Evolutionary conservation across 139 green algal species (phyloP).

Genomic region (Closterium sp.): DNA sequence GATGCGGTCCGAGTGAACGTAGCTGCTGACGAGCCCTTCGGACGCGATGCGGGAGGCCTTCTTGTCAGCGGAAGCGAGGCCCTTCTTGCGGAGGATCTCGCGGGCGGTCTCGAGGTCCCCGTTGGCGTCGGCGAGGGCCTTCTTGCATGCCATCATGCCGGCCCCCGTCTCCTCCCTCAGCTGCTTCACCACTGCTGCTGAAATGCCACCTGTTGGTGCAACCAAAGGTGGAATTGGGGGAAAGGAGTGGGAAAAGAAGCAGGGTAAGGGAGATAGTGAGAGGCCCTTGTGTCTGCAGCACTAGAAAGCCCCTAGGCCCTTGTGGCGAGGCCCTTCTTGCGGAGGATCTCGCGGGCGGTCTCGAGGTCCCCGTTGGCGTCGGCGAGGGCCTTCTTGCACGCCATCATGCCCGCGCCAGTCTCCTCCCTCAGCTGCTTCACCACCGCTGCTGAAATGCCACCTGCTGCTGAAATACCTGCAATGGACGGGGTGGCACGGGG

Average conservation of each 20-base stretch:
- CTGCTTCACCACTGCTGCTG: no score
- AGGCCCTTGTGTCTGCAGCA: constrained; percentile 44
- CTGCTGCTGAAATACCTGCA: constrained; percentile 63
- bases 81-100: no score
- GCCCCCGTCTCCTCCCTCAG: no score
- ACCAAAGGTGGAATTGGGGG: no score
- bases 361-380: constrained; percentile 80
- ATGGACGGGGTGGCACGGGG: not conserved
- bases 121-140: no score
- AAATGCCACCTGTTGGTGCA: constrained; percentile 64
- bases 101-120: no score
- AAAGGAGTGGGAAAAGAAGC: no score
- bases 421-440: constrained; percentile 87
- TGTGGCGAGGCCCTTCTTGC: constrained; percentile 91
- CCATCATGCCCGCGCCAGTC: constrained; percentile 97
- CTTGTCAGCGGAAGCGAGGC: constrained; percentile 92
- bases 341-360: constrained; percentile 78
- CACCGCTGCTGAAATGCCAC: constrained; percentile 65
- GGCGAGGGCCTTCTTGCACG: constrained; percentile 96
- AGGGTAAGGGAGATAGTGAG: no score
- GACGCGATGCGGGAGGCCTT: constrained; percentile 88
- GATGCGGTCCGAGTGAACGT: constrained; percentile 83
- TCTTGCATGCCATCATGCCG: no score
- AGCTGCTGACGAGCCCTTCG: constrained; percentile 77
- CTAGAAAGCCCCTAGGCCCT: not conserved